phyloP scores from a whole-genome alignment of 2,329 filamentous ascomycete genomes.

The Botryosphaeria dothidea region DNA sequence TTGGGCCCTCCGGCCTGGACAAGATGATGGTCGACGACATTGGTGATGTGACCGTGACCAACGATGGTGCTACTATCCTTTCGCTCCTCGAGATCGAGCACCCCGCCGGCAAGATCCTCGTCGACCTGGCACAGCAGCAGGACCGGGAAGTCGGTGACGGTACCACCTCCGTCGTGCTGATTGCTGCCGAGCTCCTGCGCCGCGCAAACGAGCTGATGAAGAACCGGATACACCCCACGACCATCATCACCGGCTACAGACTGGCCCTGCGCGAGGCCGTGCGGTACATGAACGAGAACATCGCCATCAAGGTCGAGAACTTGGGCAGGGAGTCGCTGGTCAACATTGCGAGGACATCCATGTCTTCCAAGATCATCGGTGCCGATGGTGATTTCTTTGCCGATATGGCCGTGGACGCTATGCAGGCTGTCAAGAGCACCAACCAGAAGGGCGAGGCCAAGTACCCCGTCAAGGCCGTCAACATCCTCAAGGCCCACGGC shows the following conservation, averaged over 20 bases:
- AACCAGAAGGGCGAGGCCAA: constrained; percentile 90
- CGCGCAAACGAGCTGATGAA: constrained; percentile 98
- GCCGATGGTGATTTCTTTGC: constrained; percentile 95
- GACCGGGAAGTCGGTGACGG: constrained; percentile 99
- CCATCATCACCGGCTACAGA: constrained; percentile 97
- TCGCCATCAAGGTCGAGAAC: constrained; percentile 92
- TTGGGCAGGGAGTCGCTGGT: constrained; percentile 87
- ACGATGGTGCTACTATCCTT: constrained; percentile 96
- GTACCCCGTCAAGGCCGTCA: constrained; percentile 98
- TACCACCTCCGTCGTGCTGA: constrained; percentile 95
- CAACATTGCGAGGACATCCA: constrained; percentile 96
- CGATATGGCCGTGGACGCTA: constrained; percentile 95
- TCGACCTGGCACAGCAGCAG: constrained; percentile 96
- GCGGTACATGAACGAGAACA: constrained; percentile 98
- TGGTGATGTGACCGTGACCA: constrained; percentile 97
- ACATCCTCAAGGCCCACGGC: constrained; percentile 96
- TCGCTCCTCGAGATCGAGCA: constrained; percentile 95
- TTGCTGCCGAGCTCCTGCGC: constrained; percentile 90
- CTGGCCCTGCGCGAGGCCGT: constrained; percentile 93
- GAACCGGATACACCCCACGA: constrained; percentile 99
- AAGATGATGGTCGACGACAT: constrained; percentile 99
- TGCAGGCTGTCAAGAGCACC: constrained; percentile 89
- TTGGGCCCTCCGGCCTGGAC: constrained; percentile 93
- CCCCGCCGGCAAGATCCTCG: constrained; percentile 96
- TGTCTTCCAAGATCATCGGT: constrained; percentile 99